phyloP scores from a whole-genome alignment of 257 asterid species.

The Solanum dulcamara region DNA sequence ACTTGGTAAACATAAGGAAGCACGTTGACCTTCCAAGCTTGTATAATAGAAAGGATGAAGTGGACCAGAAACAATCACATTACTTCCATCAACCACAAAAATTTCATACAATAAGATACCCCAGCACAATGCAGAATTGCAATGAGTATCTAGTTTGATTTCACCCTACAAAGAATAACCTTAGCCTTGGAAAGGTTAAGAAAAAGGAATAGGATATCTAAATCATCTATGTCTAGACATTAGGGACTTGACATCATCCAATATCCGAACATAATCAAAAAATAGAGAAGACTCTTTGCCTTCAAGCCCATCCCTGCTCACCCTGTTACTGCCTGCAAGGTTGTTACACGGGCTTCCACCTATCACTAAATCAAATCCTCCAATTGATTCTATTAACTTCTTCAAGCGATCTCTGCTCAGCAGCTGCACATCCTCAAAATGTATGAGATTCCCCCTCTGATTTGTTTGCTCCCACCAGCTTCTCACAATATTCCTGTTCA shows the following conservation, averaged over 20 bases:
- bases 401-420: constrained; percentile 28
- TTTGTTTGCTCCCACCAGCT: constrained; percentile 95
- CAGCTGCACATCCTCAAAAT: constrained; percentile 48
- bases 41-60: not conserved
- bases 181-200: not conserved
- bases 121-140: not conserved
- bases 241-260: constrained; percentile 3
- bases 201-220: not conserved
- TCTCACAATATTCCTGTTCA: constrained; percentile 48
- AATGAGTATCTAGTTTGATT: not conserved
- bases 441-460: constrained; percentile 42
- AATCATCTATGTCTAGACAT: not conserved
- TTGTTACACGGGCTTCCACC: constrained; percentile 4
- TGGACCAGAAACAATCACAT: not conserved
- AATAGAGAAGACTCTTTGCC: constrained; percentile 2
- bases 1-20: no score
- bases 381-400: constrained; percentile 5
- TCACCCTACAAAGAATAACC: not conserved
- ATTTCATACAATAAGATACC: not conserved
- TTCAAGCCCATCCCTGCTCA: constrained; percentile 3
- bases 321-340: constrained; percentile 5
- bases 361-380: constrained; percentile 23
- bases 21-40: no score
- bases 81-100: not conserved
- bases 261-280: constrained; percentile 3